phyloP scores from a whole-genome alignment of 495 filamentous ascomycete species.

The Aspergillus egyptiacus region DNA sequence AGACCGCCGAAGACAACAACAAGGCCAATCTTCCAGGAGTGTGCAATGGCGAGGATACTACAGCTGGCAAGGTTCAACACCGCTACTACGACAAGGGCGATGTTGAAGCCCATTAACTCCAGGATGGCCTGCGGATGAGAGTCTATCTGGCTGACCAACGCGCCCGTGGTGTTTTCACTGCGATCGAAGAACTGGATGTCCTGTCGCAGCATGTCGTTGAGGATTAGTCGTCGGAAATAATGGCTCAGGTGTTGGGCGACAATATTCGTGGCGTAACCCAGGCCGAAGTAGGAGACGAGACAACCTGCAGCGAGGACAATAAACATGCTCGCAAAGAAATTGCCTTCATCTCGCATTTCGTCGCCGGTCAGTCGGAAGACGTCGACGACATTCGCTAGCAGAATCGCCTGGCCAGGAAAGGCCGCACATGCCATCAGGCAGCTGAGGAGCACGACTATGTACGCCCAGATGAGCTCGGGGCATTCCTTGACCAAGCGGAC shows the following conservation, averaged over 20 bases:
- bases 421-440: constrained; percentile 5
- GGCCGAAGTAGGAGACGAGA: constrained; percentile 43
- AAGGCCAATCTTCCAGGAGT: constrained; percentile 54
- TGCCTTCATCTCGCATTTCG: constrained; percentile 22
- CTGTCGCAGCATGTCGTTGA: constrained; percentile 85
- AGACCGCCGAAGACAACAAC: constrained; percentile 41
- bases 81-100: constrained; percentile 73
- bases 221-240: constrained; percentile 69
- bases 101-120: constrained; percentile 71
- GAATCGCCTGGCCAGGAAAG: constrained; percentile 24
- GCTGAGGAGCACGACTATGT: neutral
- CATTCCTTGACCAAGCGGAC: constrained; percentile 8
- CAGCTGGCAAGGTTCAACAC: constrained; percentile 42
- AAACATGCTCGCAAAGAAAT: constrained; percentile 60
- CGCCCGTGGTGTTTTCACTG: constrained; percentile 77
- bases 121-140: constrained; percentile 77
- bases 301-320: constrained; percentile 48
- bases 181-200: constrained; percentile 85
- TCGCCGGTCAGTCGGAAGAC: constrained; percentile 24
- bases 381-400: constrained; percentile 22
- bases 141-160: constrained; percentile 57
- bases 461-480: constrained; percentile 16
- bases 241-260: constrained; percentile 70
- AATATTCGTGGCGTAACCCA: constrained; percentile 49
- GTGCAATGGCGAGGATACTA: constrained; percentile 22